Evolutionary conservation across 805 yeast genomes (phyloP), one percentile per base, ranked within the genome.

Genomic region (Ogataea paraovalis): DNA sequence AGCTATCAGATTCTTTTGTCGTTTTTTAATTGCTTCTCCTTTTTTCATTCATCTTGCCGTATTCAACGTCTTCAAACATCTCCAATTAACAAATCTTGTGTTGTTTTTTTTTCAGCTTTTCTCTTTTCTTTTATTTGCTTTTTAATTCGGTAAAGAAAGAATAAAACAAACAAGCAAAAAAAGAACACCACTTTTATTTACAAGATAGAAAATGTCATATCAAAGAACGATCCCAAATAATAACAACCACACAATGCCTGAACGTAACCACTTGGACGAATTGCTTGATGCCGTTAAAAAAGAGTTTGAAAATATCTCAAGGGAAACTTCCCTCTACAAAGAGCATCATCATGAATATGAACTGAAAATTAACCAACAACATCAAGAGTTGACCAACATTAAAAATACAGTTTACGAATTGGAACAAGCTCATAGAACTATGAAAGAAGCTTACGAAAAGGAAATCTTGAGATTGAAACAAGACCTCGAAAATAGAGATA

Each of bases 401-500:
- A 80, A 97, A 61, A 95, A 90, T 62, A 88, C 96, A 10, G 96
- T 92, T 25, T 90, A 84, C 63, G 98, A 94, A 65, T 78, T 92
- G 60, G 97, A 92, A 67, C 79, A 85, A 78, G 92, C 96, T 36
- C 98, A 92, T 72, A 78, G 96, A 58, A 87, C 88, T 64, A 87
- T 94, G 78, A 91, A 92, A 70, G 97, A 92, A 62, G 90, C 91
- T 41, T 94, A 92, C 69, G 97, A 92, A 67, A 96, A 87, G 60
- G 98, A 92, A 69, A 86, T 94, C 47, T 73, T 80, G 63, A 76
- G 94, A 57, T 76, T 92, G 67, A 90, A 92, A 67, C 81, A 83
- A 53, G 96, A 90, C 65, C 75, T 92, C 55, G 96, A 89, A 59
- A 80, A 76, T 61, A 75, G 91, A 58, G 95, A 87, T 63, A 77